Evolutionary conservation across 768 basidiomycete species (phyloP).

Genomic region (Cubamyces lactineus): DNA sequence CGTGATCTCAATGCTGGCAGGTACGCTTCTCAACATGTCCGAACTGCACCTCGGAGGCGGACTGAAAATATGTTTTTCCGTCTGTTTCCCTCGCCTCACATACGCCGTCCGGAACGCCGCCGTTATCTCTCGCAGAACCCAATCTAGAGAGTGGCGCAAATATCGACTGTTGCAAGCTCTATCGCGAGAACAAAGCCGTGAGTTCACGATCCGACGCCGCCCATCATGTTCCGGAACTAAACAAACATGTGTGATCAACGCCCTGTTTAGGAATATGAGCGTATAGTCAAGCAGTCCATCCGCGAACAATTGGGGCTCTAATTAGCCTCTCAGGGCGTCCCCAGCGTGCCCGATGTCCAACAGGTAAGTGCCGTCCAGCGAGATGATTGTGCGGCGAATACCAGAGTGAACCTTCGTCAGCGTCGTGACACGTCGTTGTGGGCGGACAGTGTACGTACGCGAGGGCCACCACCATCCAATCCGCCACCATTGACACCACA

Average conservation of each 20-base stretch:
- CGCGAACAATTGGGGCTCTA: constrained; percentile 83
- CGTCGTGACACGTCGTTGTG: neutral
- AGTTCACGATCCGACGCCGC: constrained; percentile 22
- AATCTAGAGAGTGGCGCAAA: constrained; percentile 98
- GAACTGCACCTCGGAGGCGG: neutral
- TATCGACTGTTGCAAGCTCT: constrained; percentile 96
- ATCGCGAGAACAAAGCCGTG: constrained; percentile 79
- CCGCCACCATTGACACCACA: constrained; percentile 7
- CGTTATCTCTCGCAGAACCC: constrained; percentile 60
- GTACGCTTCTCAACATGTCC: constrained; percentile 44
- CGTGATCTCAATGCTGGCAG: constrained; percentile 96
- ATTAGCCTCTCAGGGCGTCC: constrained; percentile 8
- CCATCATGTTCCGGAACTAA: neutral
- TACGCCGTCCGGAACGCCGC: neutral
- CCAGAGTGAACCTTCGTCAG: neutral
- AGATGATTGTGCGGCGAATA: constrained; percentile 1
- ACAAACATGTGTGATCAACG: neutral
- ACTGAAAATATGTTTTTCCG: neutral
- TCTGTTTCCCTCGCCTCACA: neutral
- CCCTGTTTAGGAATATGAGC: constrained; percentile 75
- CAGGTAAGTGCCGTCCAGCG: neutral
- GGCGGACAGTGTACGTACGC: constrained; percentile 11
- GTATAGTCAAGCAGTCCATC: constrained; percentile 80
- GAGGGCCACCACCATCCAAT: constrained; percentile 2
- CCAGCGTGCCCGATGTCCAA: neutral